Conservation (phyloP, 1,284 basidiomycete genomes). For the Cutaneotrichosporon arboriforme region DNA sequence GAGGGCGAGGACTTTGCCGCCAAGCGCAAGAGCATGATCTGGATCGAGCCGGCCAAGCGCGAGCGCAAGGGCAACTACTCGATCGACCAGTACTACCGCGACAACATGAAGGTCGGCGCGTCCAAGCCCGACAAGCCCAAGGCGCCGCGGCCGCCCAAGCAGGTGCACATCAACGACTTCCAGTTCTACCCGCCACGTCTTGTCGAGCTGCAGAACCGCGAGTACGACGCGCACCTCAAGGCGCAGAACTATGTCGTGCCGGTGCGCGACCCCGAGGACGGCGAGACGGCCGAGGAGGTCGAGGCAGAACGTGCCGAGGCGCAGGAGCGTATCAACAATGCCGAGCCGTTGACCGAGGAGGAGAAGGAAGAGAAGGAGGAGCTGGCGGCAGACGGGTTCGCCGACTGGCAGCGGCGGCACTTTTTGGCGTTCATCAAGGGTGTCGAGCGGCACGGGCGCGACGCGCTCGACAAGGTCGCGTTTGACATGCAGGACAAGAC, state of each 20-base stretch:
- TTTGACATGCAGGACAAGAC: conserved; percentile 83
- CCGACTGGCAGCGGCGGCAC: conserved; percentile 84
- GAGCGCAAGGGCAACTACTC: conserved; percentile 96
- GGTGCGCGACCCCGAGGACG: conserved; percentile 60
- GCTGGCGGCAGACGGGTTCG: conserved; percentile 73
- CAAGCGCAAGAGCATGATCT: conserved; percentile 58
- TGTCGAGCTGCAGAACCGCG: conserved; percentile 78
- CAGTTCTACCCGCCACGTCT: conserved; percentile 90
- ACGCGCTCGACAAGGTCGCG: conserved; percentile 63
- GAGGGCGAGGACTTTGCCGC: conserved; percentile 88
- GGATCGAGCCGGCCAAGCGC: conserved; percentile 89
- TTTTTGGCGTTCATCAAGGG: conserved; percentile 87
- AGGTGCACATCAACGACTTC: conserved; percentile 85
- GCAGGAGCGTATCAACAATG: conserved; percentile 80
- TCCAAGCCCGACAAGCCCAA: conserved; percentile 77
- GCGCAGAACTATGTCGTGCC: conserved; percentile 67
- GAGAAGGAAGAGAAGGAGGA: conserved; percentile 74
- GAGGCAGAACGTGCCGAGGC: conserved; percentile 74
- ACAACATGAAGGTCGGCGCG: conserved; percentile 66
- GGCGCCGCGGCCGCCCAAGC: conserved; percentile 81
- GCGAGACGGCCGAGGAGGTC: conserved; percentile 72
- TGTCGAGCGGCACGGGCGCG: conserved; percentile 79
- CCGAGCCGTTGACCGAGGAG: conserved; percentile 79
- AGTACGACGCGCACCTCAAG: conserved; percentile 70
- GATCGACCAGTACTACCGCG: conserved; percentile 89